Conservation (phyloP, 1,284 basidiomycete species). For the Ustilago vetiveriae region DNA sequence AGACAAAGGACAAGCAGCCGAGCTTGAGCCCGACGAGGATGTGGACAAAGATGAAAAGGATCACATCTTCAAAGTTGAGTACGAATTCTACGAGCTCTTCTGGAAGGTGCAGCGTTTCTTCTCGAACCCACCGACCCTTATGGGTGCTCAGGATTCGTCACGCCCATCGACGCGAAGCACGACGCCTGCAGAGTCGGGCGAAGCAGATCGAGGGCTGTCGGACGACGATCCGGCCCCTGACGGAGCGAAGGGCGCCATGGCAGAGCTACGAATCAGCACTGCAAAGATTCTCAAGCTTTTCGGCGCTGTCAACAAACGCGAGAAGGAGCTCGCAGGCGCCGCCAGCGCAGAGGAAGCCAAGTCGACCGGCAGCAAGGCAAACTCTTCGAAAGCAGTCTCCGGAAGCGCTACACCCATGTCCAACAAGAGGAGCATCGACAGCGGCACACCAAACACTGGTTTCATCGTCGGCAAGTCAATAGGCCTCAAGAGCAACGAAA, state of each 20-base stretch:
- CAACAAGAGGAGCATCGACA: constrained; percentile 15
- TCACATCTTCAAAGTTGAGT: constrained; percentile 36
- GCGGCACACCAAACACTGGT: constrained; percentile 12
- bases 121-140: constrained; percentile 53
- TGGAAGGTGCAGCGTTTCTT: constrained; percentile 63
- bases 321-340: constrained; percentile 50
- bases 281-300: constrained; percentile 52
- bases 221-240: constrained; percentile 52
- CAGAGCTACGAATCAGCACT: constrained; percentile 46
- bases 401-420: constrained; percentile 9
- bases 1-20: constrained; percentile 20
- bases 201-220: constrained; percentile 7
- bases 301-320: constrained; percentile 43
- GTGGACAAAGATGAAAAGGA: constrained; percentile 38
- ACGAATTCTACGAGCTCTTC: constrained; percentile 58
- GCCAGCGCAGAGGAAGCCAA: constrained; percentile 38
- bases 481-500: constrained; percentile 10
- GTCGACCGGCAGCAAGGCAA: not conserved
- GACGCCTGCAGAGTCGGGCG: constrained; percentile 20
- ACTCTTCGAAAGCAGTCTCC: constrained; percentile 1
- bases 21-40: constrained; percentile 14
- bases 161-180: constrained; percentile 26
- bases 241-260: constrained; percentile 47
- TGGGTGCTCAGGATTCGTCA: constrained; percentile 28
- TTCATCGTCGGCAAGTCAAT: constrained; percentile 28